Evolutionary conservation across 331 rosid genomes (phyloP), one percentile per base, ranked within the genome.

Genomic region (Cucumis variabilis): DNA sequence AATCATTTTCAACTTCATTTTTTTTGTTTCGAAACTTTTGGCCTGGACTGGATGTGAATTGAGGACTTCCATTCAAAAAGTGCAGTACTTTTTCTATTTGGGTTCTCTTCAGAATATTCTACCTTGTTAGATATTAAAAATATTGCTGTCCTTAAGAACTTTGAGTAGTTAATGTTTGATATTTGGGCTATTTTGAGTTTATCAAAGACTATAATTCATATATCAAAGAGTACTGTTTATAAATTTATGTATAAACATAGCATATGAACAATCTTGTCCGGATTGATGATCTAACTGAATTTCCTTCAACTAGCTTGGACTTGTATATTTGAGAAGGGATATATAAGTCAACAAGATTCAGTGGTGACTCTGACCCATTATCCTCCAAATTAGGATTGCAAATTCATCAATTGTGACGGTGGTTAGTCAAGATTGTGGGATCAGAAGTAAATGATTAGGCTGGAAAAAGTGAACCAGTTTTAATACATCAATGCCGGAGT

Each of bases 401-500:
- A 58, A 25, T 79, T 55, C 27, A 80, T 80, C 85, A 80, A 58
- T 30, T 83, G 74, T 44, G 5, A 41, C 75, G 65, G 75, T 83
- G 66, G 75, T 83, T 65, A 65, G 86, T 83, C 86, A 65, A 83
- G 74, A 37, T 65, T 83, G 86, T 83, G 75, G 86, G 86, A 63
- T 83, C 86, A 33, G 21, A 83, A 51, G 60, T 75, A 83, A 83
- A 83, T 65, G 16, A 83, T 83, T 83, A 65, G 58, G 86, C 73
- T 37, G 28, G 60, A 12, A 37, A 66, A 67, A 84, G 80, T 69
- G 13, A 85, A 25, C 50, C 14, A 37, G 67, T 67, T 84, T 84
- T 33, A 83, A 60, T 55, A 37, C 13, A 81, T 55, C 53, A 70
- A 58, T 60, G 70, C 70, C 58, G 70, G 14, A 81, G 51, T 28